phyloP scores from a whole-genome alignment of 2,329 filamentous ascomycete species.

The Fusarium kyushuense region DNA sequence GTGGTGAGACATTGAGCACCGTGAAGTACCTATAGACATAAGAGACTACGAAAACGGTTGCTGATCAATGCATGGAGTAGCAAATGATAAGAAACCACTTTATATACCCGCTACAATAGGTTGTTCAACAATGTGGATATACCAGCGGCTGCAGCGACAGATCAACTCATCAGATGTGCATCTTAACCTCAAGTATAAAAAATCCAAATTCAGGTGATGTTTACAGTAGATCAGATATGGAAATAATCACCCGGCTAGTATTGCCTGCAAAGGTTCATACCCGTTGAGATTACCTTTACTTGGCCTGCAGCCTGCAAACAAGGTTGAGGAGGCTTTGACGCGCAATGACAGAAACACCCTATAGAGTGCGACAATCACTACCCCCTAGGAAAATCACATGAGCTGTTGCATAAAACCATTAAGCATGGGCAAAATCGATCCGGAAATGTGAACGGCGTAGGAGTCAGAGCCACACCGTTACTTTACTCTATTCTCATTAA shows the following conservation, averaged over 20 bases:
- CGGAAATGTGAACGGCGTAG: not conserved
- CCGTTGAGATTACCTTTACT: slow-evolving; percentile 3
- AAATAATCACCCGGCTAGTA: slow-evolving; percentile 2
- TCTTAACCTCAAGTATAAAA: not conserved
- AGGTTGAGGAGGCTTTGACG: slow-evolving; percentile 1
- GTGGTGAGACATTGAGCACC: not conserved
- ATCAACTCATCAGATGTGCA: not conserved
- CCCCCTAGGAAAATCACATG: not conserved
- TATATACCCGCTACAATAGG: not conserved
- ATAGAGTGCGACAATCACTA: not conserved
- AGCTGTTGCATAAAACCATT: not conserved
- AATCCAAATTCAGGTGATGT: not conserved
- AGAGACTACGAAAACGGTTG: not conserved
- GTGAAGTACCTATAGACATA: not conserved
- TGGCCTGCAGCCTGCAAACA: slow-evolving; percentile 16
- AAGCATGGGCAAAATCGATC: slow-evolving; percentile 3
- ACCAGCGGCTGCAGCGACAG: slow-evolving; percentile 15
- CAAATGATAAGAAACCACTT: not conserved
- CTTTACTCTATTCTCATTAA: not conserved
- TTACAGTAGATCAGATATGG: not conserved
- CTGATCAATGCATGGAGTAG: not conserved
- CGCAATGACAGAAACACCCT: not conserved
- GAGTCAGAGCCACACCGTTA: not conserved
- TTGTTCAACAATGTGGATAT: not conserved
- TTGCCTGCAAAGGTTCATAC: slow-evolving; percentile 12